Conservation (phyloP, 352 stramenopile genomes). For the Phytophthora foliorum region DNA sequence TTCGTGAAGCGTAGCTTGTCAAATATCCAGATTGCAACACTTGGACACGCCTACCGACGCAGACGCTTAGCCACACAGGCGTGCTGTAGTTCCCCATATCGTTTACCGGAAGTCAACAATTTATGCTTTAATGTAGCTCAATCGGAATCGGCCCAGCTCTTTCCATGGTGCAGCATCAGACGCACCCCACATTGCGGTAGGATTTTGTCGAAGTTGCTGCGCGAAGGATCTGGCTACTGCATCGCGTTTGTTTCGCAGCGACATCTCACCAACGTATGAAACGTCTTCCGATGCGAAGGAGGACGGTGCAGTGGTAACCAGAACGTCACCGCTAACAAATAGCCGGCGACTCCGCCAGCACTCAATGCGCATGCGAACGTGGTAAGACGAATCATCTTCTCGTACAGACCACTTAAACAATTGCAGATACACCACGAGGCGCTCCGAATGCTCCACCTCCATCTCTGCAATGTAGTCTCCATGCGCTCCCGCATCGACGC, state of each 20-base stretch:
- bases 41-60: not conserved
- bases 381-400: constrained; percentile 37
- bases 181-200: constrained; percentile 5
- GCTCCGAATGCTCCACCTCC: constrained; percentile 46
- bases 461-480: constrained; percentile 70
- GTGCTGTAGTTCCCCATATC: not conserved
- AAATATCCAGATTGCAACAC: not conserved
- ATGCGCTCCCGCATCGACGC: constrained; percentile 21
- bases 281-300: constrained; percentile 45
- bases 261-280: constrained; percentile 49
- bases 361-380: constrained; percentile 56
- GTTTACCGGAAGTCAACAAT: not conserved
- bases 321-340: constrained; percentile 56
- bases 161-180: constrained; percentile 28
- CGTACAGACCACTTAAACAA: constrained; percentile 47
- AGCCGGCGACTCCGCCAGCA: constrained; percentile 51
- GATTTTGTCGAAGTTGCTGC: constrained; percentile 21
- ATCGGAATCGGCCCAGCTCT: constrained; percentile 39
- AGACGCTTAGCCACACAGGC: not conserved
- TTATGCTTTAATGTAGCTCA: constrained; percentile 39
- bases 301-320: constrained; percentile 36
- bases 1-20: not conserved
- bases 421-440: constrained; percentile 58
- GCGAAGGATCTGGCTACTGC: constrained; percentile 22
- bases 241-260: constrained; percentile 49